These are phyloP conservation scores for Schizosaccharomyces cryophilus DNA, from an alignment of 805 yeast species.

Conservation along the genomic window DNA sequence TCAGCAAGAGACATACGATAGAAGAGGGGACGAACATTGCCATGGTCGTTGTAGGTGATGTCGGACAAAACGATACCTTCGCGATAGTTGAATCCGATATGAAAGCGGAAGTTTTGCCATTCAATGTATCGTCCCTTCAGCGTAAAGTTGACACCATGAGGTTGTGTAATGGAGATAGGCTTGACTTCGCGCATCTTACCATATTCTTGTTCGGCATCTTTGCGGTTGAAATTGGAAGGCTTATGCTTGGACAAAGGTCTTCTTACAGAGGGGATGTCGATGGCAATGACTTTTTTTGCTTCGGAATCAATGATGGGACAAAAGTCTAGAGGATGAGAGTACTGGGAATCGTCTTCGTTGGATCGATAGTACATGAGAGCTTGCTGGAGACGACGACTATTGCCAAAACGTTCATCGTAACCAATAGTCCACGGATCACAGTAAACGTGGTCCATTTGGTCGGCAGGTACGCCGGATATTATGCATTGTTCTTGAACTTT, in stretches of 20 bases:
- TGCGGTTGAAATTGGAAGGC: slow-evolving; percentile 47
- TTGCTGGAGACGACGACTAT: slow-evolving; percentile 49
- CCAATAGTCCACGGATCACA: slow-evolving; percentile 54
- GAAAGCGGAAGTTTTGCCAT: slow-evolving; percentile 60
- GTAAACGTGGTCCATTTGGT: slow-evolving; percentile 33
- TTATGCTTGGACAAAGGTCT: slow-evolving; percentile 16
- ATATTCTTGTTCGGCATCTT: slow-evolving; percentile 25
- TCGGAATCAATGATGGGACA: slow-evolving; percentile 63
- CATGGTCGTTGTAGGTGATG: slow-evolving; percentile 18
- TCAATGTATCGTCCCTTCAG: slow-evolving; percentile 43
- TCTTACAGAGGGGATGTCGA: slow-evolving; percentile 33
- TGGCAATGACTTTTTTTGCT: slow-evolving; percentile 38
- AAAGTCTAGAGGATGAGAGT: slow-evolving; percentile 46
- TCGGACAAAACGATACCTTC: slow-evolving; percentile 64
- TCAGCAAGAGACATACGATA: slow-evolving; percentile 56
- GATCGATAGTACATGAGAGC: slow-evolving; percentile 58
- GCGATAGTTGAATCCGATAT: slow-evolving; percentile 64
- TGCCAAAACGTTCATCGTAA: slow-evolving; percentile 57
- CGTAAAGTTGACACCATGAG: slow-evolving; percentile 58
- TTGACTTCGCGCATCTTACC: slow-evolving; percentile 30
- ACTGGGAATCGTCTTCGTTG: slow-evolving; percentile 52
- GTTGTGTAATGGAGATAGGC: slow-evolving; percentile 52
- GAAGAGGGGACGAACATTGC: slow-evolving; percentile 35
- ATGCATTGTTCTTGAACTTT: slow-evolving; percentile 48
- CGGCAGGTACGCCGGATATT: slow-evolving; percentile 34